A percentile compares a stretch with the other conserved stretches of the same genome.
phyloP scores from a whole-genome alignment of 176 grass and related monocot species.

The Aegilops umbellulata region DNA sequence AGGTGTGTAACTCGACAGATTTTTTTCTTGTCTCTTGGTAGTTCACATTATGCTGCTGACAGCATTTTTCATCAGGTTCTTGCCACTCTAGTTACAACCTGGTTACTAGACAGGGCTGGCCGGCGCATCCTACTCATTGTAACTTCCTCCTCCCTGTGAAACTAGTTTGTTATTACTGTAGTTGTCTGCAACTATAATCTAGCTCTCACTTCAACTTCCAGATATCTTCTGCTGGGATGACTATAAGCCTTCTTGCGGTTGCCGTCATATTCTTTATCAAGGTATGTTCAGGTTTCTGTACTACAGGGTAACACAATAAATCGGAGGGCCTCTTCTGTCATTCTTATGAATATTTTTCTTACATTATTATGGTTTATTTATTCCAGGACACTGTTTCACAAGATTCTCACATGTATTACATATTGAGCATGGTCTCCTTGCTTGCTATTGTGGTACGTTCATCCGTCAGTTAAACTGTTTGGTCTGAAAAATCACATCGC shows the following conservation, averaged over 20 bases:
- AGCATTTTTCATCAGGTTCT: slow-evolving; percentile 52
- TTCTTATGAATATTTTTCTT: not conserved
- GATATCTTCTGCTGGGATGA: slow-evolving; percentile 78
- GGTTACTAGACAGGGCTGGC: slow-evolving; percentile 90
- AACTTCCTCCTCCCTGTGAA: slow-evolving; percentile 21
- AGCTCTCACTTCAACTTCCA: slow-evolving; percentile 42
- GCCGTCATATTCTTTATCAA: slow-evolving; percentile 77
- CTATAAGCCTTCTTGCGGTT: slow-evolving; percentile 80
- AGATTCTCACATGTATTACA: slow-evolving; percentile 56
- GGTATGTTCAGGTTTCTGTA: slow-evolving; percentile 39
- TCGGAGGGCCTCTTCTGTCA: not conserved
- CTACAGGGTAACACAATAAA: not conserved
- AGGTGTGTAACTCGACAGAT: slow-evolving; percentile 41
- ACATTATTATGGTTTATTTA: slow-evolving; percentile 7
- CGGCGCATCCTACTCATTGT: slow-evolving; percentile 91
- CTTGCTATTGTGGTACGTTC: slow-evolving; percentile 76
- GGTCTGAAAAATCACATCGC: not conserved
- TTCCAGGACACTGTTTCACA: slow-evolving; percentile 61
- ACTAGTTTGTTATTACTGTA: not conserved
- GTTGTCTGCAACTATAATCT: slow-evolving; percentile 1
- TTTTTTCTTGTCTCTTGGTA: not conserved
- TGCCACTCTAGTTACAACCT: slow-evolving; percentile 87
- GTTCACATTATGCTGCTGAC: slow-evolving; percentile 15
- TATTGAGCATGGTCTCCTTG: slow-evolving; percentile 79
- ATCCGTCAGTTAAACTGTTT: not conserved